Evolutionary conservation across 169 alveolate genomes (phyloP).

Genomic region (Eimeria brunetti): DNA sequence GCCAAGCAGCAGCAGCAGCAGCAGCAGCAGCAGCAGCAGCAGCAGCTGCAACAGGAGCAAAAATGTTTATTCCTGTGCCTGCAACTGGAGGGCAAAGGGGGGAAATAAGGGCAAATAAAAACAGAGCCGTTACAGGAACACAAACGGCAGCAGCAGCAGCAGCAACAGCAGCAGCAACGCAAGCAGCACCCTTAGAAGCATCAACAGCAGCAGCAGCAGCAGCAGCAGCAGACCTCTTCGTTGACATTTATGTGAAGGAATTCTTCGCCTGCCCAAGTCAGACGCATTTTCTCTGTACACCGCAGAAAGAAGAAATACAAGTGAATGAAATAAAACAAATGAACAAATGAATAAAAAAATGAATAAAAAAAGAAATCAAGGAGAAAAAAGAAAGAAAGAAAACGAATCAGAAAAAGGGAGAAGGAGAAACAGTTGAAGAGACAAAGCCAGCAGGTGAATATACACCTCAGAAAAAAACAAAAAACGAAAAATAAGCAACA

Average conservation of each 20-base stretch:
- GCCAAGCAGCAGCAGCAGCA: not conserved
- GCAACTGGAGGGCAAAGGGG: too few relatives aligned
- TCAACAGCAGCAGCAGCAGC: constrained; percentile 43
- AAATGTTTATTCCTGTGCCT: too few relatives aligned
- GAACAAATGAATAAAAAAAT: too few relatives aligned
- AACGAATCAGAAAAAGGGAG: too few relatives aligned
- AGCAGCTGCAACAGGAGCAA: not conserved
- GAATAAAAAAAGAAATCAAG: not conserved
- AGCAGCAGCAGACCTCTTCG: constrained; percentile 44
- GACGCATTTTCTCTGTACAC: not conserved
- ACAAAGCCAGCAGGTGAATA: not conserved
- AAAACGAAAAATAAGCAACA: not conserved
- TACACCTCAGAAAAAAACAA: not conserved
- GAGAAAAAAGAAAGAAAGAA: too few relatives aligned
- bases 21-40: constrained; percentile 20
- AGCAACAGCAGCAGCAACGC: not conserved
- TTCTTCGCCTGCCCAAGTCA: constrained; percentile 31
- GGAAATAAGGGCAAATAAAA: too few relatives aligned
- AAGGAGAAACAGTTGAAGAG: not conserved
- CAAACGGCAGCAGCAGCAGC: constrained; percentile 13
- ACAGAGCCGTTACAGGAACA: not conserved
- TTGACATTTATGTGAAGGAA: not conserved
- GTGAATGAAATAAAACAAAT: not conserved
- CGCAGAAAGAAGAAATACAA: not conserved
- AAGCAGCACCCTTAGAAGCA: not conserved